Base-by-base conservation (phyloP, 257 asterid species). In the Salvia splendens region DNA sequence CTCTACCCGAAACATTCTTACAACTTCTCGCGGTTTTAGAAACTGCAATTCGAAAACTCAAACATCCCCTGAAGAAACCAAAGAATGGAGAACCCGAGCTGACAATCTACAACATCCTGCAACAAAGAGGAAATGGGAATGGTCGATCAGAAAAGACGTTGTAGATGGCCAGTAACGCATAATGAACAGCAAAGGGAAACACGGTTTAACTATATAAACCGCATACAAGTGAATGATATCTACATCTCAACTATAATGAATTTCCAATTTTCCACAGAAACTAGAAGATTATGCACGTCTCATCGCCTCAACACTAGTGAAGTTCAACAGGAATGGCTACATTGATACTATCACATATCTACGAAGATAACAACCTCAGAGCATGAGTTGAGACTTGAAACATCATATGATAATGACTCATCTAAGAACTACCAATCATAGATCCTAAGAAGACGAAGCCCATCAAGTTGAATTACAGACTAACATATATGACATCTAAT, bases 1-100 rank as follows among this genome's bases (percentile, higher is more conserved):
- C 54, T 56, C 51, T 52, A 32, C 47, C 35, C 36, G 64, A 2
- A 63, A 65, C 5, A 65, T 75, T 65, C 73, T 65, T 65, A 65
- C 76, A 75, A 30, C 3, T 35, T 35, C 17, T 68, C 66, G 6
- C 46, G 56, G 66, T 24, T 69, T 11, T 6, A 12, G 46, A 50
- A 77, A 1, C 63, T 12, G 42, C 54, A 42, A 16, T 17, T 32
- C 12, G 16, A 60, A 64, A 2, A 5, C 24, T 62, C 2, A 14
- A 54, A 49, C 28, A 16, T 58, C 7, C n/a, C 0, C 70, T 6
- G 32, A 11, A 42, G 6, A 57, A 47, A 17, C 20, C 38, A 30
- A 15, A 57, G 32, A 20, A 52, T 9, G 36, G 33, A n/a, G n/a
- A 40, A 47, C 41, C 45, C 58, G 35, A 33, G 47, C 70, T 41